Evolutionary conservation across 768 basidiomycete species (phyloP).

Genomic region (Phylloporus rhodoxanthus): DNA sequence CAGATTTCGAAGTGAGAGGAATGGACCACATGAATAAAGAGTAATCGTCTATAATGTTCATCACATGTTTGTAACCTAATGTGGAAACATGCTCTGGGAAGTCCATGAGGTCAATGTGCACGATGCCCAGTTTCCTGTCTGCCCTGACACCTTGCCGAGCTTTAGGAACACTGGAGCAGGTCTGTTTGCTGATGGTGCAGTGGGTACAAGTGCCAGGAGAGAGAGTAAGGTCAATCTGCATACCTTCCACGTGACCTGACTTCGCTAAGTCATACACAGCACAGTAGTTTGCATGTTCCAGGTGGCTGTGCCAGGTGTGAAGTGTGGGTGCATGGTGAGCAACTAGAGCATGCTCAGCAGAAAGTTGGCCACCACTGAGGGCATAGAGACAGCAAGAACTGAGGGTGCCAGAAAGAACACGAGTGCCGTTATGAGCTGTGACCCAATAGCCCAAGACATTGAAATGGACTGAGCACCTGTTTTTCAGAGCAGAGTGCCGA

Average conservation of each 20-base stretch:
- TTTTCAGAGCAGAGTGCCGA: too few relatives aligned
- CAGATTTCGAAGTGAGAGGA: conserved; percentile 27
- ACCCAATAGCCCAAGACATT: conserved; percentile 9
- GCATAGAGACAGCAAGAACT: not conserved
- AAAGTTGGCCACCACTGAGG: not conserved
- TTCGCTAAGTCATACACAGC: too few relatives aligned
- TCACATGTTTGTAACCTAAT: not conserved
- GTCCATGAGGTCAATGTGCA: conserved; percentile 27
- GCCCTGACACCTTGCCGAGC: conserved; percentile 23
- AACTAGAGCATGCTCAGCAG: conserved; percentile 14
- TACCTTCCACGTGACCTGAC: conserved; percentile 4
- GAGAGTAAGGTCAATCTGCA: not conserved
- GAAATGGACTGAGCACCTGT: conserved; percentile 15
- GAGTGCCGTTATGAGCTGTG: too few relatives aligned
- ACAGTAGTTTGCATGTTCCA: conserved; percentile 28
- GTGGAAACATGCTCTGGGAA: not conserved
- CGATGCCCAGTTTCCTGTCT: conserved; percentile 19
- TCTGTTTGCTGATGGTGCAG: conserved; percentile 39
- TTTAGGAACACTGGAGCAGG: conserved; percentile 27
- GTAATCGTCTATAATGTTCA: too few relatives aligned
- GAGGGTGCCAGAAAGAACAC: not conserved
- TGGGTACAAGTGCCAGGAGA: conserved; percentile 24
- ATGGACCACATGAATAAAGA: conserved; percentile 29
- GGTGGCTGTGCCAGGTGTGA: conserved; percentile 25
- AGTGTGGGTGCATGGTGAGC: conserved; percentile 6